A percentile compares a stretch with the other conserved stretches of the same genome.
Evolutionary conservation across 768 basidiomycete species (phyloP).

Genomic region (Ephemerocybe angulata): DNA sequence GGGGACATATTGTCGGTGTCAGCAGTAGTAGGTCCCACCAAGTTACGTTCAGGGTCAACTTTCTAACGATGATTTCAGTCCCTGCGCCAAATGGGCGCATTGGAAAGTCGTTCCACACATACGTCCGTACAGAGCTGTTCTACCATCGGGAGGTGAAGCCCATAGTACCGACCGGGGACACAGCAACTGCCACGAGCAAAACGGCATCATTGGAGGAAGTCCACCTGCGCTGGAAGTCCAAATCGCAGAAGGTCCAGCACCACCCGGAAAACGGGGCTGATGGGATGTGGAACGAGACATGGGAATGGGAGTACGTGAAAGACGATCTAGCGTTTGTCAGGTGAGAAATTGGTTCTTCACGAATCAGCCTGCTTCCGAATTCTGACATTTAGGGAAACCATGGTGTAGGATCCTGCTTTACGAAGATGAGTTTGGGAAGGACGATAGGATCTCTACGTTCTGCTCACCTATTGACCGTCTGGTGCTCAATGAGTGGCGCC

Average conservation of each 20-base stretch:
- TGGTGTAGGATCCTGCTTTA: slow-evolving; percentile 31
- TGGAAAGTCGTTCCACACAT: slow-evolving; percentile 38
- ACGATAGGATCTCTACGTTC: slow-evolving; percentile 48
- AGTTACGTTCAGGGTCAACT: neutral
- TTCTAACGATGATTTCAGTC: slow-evolving; percentile 28
- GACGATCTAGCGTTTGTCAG: slow-evolving; percentile 54
- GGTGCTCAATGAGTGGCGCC: slow-evolving; percentile 41
- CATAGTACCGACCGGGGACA: neutral
- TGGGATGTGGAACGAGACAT: slow-evolving; percentile 38
- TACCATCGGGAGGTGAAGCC: slow-evolving; percentile 19
- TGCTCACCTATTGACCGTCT: slow-evolving; percentile 49
- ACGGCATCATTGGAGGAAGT: slow-evolving; percentile 3
- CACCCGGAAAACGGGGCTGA: slow-evolving; percentile 32
- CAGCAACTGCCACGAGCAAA: neutral
- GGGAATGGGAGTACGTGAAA: slow-evolving; percentile 47
- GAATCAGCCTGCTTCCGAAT: neutral
- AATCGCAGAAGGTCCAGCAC: slow-evolving; percentile 34
- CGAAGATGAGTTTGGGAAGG: slow-evolving; percentile 40
- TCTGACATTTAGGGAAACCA: neutral
- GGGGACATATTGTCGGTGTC: slow-evolving; percentile 38
- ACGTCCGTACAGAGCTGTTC: slow-evolving; percentile 45
- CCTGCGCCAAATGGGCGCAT: slow-evolving; percentile 39
- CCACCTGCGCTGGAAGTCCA: slow-evolving; percentile 43
- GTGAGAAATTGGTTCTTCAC: too few species aligned
- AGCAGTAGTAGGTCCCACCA: slow-evolving; percentile 36